Percentiles rank a stretch among this genome's conserved stretches.
Conservation (phyloP, 164 flowering plant genomes). For the Magnolia sinica region DNA sequence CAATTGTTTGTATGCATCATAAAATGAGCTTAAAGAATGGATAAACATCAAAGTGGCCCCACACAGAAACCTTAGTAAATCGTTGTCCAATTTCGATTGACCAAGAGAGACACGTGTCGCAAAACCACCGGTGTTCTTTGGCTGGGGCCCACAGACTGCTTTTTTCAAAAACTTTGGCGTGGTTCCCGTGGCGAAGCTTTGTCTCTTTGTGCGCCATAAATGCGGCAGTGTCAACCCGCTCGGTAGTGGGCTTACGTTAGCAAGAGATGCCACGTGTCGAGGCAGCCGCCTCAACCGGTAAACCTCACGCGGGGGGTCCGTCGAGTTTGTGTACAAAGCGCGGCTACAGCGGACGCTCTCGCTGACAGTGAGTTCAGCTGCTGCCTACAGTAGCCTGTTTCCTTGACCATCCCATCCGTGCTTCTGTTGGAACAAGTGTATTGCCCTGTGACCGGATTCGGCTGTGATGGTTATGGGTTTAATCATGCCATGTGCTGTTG, state of each 20-base stretch:
- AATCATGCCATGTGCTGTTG: too few relatives aligned
- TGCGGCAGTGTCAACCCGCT: conserved; percentile 12
- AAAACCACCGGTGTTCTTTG: conserved; percentile 1
- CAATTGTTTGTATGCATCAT: too few relatives aligned
- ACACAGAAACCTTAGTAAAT: too few relatives aligned
- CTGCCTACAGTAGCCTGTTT: too few relatives aligned
- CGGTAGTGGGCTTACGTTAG: conserved; percentile 14
- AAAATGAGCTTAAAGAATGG: too few relatives aligned
- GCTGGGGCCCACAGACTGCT: conserved; percentile 19
- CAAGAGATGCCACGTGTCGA: conserved; percentile 24
- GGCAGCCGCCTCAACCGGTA: too few relatives aligned
- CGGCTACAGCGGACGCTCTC: not conserved
- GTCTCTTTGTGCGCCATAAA: conserved; percentile 14
- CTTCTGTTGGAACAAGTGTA: too few relatives aligned
- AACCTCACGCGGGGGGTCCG: not conserved
- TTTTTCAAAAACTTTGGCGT: conserved; percentile 29
- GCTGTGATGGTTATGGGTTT: too few relatives aligned
- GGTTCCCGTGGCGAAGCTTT: conserved; percentile 29
- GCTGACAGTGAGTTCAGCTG: too few relatives aligned
- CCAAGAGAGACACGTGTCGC: conserved; percentile 25
- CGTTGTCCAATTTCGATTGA: not conserved
- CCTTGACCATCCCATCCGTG: too few relatives aligned
- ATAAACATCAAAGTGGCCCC: too few relatives aligned
- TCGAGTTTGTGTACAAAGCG: not conserved
- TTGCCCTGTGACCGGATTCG: too few relatives aligned